Percentiles rank a stretch among this genome's conserved stretches.
Conservation (phyloP, 768 basidiomycete genomes). For the Phlebiopsis flavidoalba region DNA sequence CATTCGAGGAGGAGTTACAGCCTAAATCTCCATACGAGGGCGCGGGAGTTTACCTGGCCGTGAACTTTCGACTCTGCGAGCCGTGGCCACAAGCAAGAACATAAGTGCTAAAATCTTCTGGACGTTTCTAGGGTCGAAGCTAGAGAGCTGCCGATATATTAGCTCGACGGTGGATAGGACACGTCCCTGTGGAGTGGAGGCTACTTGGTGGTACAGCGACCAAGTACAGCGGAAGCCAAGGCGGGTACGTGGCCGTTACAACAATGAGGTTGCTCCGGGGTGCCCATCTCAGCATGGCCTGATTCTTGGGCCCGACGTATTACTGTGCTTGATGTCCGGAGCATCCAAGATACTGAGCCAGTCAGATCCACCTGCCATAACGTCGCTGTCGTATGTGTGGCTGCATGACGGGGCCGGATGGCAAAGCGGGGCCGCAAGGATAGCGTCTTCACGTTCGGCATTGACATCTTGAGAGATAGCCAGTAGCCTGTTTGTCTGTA, state of each 20-base stretch:
- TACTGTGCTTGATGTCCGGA: background rate
- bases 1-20: background rate
- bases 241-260: background rate
- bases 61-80: constrained; percentile 1
- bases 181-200: background rate
- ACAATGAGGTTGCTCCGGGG: background rate
- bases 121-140: background rate
- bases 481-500: background rate
- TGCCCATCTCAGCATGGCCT: background rate
- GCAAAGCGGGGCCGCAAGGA: background rate
- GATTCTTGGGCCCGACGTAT: background rate
- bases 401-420: background rate
- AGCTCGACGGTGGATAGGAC: background rate
- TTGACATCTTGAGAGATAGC: background rate
- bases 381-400: background rate
- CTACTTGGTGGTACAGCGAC: constrained; percentile 1
- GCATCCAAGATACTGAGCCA: background rate
- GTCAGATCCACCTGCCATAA: background rate
- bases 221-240: constrained; percentile 8
- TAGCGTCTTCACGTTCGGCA: background rate
- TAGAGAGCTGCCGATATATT: background rate
- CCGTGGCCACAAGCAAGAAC: background rate
- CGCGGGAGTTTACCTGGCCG: constrained; percentile 2
- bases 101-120: background rate
- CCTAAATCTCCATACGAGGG: background rate